Evolutionary conservation across 495 filamentous ascomycete genomes (phyloP).

Genomic region (Talaromyces adpressus): DNA sequence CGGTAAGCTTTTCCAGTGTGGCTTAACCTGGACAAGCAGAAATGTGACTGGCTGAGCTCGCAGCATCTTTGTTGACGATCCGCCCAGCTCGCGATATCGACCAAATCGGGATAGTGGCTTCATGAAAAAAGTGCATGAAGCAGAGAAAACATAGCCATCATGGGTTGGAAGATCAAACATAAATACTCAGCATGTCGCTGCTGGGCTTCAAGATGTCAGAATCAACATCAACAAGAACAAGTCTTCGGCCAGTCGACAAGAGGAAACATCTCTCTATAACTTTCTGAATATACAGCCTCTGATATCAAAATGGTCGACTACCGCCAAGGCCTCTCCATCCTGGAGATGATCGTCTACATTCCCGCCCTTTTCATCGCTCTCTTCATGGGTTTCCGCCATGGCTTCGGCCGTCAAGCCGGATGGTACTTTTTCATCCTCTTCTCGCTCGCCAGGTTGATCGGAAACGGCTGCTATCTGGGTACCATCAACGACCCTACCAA

Average conservation of each 20-base stretch:
- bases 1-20: not conserved
- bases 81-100: not conserved
- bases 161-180: not conserved
- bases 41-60: not conserved
- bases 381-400: slow-evolving; percentile 30
- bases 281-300: not conserved
- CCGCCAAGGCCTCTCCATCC: slow-evolving; percentile 29
- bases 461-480: slow-evolving; percentile 27
- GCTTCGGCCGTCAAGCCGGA: slow-evolving; percentile 24
- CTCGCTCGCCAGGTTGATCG: slow-evolving; percentile 26
- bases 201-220: not conserved
- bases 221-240: not conserved
- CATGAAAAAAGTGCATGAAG: not conserved
- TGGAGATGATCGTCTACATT: slow-evolving; percentile 25
- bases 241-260: not conserved
- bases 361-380: slow-evolving; percentile 24
- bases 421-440: slow-evolving; percentile 35
- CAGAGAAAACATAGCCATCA: not conserved
- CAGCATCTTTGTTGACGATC: not conserved
- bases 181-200: not conserved
- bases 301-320: slow-evolving; percentile 15
- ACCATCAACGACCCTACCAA: slow-evolving; percentile 24
- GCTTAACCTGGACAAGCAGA: not conserved
- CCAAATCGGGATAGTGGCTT: not conserved
- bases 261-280: not conserved